Base-by-base conservation (phyloP, 2,329 filamentous ascomycete genomes). In the Xylaria sp. region DNA sequence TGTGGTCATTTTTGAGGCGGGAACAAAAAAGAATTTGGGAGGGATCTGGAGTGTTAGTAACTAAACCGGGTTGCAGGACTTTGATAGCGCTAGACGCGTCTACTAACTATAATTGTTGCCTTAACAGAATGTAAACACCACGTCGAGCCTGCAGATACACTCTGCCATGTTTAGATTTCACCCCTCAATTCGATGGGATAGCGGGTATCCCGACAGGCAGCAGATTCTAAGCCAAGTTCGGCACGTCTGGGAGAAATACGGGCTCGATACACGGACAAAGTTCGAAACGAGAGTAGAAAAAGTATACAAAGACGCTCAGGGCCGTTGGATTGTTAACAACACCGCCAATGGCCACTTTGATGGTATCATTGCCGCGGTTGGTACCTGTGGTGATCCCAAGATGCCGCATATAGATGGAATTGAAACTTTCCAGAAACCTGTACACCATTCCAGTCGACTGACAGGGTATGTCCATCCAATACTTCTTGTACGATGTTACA, bases 91-190 rank as follows among this genome's bases (percentile, higher is more conserved):
- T 39, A 36, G 12, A 51, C 18, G 25, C 25, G 18, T 63, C 74
- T 20, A 71, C 2, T 51, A 0, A 2, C 46, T 0, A 71, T 2
- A 49, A 0, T 2, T 49, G 0, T 1, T 3, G 31, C 28, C 10
- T 49, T 54, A 31, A 3, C 67, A 93, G 89, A 86, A 87, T 79
- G 92, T 96, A 49, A 95, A 96, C 82, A 92, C 92, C 61, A 94
- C 92, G 0, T 94, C 92, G 0, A 89, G 92, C 18, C 86, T 97
- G 0, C 93, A 96, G 76, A 94, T 97, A 25, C 92, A 97, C 78
- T 93, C 90, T 23, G 79, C 94, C 67, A 96, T 96, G 93, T 97
- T 95, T 79, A 88, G 93, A 25, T 97, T 97, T 78, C 92, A 95
- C 73, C 94, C 94, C 0, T 92, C 91, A 0, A 88, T 97, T 1